Percentiles rank a stretch among this genome's conserved stretches.
phyloP scores from a whole-genome alignment of 768 basidiomycete species.

The Kwoniella sp. region DNA sequence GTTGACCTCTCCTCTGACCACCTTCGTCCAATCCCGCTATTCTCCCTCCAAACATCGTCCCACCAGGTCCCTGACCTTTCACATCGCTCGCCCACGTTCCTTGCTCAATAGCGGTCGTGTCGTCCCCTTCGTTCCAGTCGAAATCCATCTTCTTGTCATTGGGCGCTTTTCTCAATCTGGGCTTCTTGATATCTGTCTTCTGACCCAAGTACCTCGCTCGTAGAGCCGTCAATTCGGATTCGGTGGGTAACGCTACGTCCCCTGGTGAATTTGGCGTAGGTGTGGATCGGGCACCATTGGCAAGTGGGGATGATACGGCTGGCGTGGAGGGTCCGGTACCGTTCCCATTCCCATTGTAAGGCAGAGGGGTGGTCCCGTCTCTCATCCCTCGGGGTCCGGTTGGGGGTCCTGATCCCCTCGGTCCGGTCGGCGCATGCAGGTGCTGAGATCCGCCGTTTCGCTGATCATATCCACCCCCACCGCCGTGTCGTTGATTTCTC shows the following conservation, averaged over 20 bases:
- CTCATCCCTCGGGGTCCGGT: slow-evolving; percentile 53
- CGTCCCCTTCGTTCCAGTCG: slow-evolving; percentile 96
- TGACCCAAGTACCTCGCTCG: slow-evolving; percentile 87
- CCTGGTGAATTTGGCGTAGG: slow-evolving; percentile 45
- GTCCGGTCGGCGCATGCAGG: slow-evolving; percentile 69
- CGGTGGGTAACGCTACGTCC: slow-evolving; percentile 58
- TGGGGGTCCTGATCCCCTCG: slow-evolving; percentile 63
- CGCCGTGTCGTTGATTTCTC: slow-evolving; percentile 18
- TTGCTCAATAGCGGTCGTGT: slow-evolving; percentile 67
- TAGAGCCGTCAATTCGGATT: slow-evolving; percentile 76
- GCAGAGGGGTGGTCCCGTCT: slow-evolving; percentile 14
- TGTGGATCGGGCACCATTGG: slow-evolving; percentile 52
- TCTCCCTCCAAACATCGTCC: slow-evolving; percentile 53
- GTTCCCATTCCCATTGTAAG: slow-evolving; percentile 22
- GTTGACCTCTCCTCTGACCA: slow-evolving; percentile 33
- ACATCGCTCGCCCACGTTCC: slow-evolving; percentile 40
- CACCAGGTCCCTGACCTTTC: slow-evolving; percentile 38
- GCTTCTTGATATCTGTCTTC: slow-evolving; percentile 39
- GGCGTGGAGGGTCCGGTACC: slow-evolving; percentile 18
- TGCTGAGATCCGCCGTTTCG: slow-evolving; percentile 8
- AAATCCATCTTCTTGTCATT: slow-evolving; percentile 98
- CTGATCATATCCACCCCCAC: slow-evolving; percentile 3
- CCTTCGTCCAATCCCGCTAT: slow-evolving; percentile 54
- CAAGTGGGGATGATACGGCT: slow-evolving; percentile 23
- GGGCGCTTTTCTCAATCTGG: slow-evolving; percentile 59